Conservation (phyloP, 371 early-diverging fungal species). For the Funneliformis caledonium region DNA sequence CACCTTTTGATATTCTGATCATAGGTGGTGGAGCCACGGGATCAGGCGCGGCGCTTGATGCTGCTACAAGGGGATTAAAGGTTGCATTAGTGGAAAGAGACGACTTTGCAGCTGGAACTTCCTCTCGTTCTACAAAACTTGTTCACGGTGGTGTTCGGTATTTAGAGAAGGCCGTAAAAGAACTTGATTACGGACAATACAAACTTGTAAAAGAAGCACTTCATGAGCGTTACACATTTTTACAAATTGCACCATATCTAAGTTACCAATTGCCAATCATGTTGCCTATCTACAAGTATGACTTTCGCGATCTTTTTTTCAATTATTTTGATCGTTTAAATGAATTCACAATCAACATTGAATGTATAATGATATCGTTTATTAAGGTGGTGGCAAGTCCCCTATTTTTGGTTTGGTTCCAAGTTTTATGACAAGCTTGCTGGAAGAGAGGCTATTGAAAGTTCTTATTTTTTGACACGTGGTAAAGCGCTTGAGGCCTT, state of each 20-base stretch:
- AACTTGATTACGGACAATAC: slow-evolving; percentile 96
- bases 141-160: slow-evolving; percentile 99
- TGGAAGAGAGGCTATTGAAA: slow-evolving; percentile 85
- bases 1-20: slow-evolving; percentile 88
- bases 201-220: slow-evolving; percentile 97
- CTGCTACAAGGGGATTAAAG: slow-evolving; percentile 94
- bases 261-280: slow-evolving; percentile 94
- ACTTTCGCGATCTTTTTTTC: slow-evolving; percentile 8
- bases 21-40: slow-evolving; percentile 99
- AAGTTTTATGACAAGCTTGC: slow-evolving; percentile 97
- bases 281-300: slow-evolving; percentile 91
- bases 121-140: slow-evolving; percentile 97
- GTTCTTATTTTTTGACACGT: slow-evolving; percentile 87
- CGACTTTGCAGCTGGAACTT: slow-evolving; percentile 97
- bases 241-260: slow-evolving; percentile 97
- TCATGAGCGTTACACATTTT: slow-evolving; percentile 93
- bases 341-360: background rate
- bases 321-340: background rate
- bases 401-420: slow-evolving; percentile 97
- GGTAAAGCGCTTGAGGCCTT: slow-evolving; percentile 91
- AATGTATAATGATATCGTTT: background rate
- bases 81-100: slow-evolving; percentile 97
- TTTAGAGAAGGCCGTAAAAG: slow-evolving; percentile 97
- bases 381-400: slow-evolving; percentile 89
- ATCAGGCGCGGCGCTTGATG: slow-evolving; percentile 96